Conservation (phyloP, 1,284 basidiomycete species). For the Puccinia novopanici region DNA sequence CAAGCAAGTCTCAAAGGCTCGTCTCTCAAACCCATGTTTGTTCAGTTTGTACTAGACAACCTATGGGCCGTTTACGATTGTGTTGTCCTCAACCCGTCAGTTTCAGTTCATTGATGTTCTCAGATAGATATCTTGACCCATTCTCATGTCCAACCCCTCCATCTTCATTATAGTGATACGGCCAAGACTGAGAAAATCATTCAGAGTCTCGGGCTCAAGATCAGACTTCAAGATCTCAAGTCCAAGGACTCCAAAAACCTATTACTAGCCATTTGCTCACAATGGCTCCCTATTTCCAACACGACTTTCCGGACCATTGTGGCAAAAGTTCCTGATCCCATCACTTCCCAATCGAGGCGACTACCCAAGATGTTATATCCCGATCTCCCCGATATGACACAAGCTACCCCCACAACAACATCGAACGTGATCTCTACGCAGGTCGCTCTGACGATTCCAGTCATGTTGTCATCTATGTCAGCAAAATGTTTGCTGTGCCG, state of each 20-base stretch:
- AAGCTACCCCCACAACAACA: conserved; percentile 69
- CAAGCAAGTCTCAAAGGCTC: conserved; percentile 67
- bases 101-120: conserved; percentile 53
- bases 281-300: conserved; percentile 93
- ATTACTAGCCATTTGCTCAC: conserved; percentile 82
- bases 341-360: conserved; percentile 76
- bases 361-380: conserved; percentile 94
- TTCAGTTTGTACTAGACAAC: conserved; percentile 96
- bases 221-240: conserved; percentile 84
- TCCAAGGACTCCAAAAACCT: conserved; percentile 85
- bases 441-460: conserved; percentile 68
- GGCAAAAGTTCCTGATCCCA: conserved; percentile 85
- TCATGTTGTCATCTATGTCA: conserved; percentile 81
- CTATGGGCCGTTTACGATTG: conserved; percentile 96
- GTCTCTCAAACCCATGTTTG: conserved; percentile 88
- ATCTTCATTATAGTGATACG: conserved; percentile 67
- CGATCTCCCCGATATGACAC: conserved; percentile 62
- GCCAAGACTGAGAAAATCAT: conserved; percentile 90
- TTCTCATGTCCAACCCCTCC: conserved; percentile 27
- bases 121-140: not conserved
- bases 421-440: conserved; percentile 79
- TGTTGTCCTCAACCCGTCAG: conserved; percentile 80
- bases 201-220: conserved; percentile 75
- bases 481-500: conserved; percentile 95
- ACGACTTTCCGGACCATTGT: conserved; percentile 89